Evolutionary conservation across 2,329 filamentous ascomycete genomes (phyloP), one percentile per base, ranked within the genome.

Genomic region (Purpureocillium lavendulum): DNA sequence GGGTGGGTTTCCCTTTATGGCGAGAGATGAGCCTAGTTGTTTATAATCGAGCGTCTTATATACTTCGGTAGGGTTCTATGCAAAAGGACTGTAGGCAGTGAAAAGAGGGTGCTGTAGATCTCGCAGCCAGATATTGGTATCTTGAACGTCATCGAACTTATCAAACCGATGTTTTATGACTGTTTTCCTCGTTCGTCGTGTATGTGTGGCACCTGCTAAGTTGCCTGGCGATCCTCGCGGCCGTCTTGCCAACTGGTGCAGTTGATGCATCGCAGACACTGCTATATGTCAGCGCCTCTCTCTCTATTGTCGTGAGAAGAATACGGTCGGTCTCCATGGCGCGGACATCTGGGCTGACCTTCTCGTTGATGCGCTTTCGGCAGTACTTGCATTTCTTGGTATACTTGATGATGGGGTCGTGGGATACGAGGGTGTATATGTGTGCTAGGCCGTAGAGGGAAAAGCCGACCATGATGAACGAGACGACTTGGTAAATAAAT

Each of bases 331-430:
- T 8, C 8, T 12, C 7, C 26, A 12, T 12, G 26, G 8, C 26
- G 26, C 26, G 26, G 26, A 4, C 29, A 14, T 30, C 7, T 12
- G 29, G 29, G 6, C 65, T 51, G 41, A 79, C 80, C 70, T 80
- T 79, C 38, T 75, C 71, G 49, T 72, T 80, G 41, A 84, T 77
- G 17, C 62, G 64, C 58, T 80, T 78, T 43, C 71, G 66, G 54
- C 81, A 84, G 51, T 82, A 87, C 52, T 66, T 73, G 62, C 82
- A 87, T 59, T 78, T 82, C 38, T 79, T 69, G 18, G 73, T 77
- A 48, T 74, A 77, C 64, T 85, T 86, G 56, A 87, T 82, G 46
- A 87, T 81, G 12, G 77, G 74, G 38, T 86, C 81, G 10, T 71
- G 67, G 11, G 73, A 77, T 10, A 77, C 53, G 45, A 66, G 69